Base-by-base conservation (phyloP, 75 land plant genomes). In the Pinus tabuliformis region DNA sequence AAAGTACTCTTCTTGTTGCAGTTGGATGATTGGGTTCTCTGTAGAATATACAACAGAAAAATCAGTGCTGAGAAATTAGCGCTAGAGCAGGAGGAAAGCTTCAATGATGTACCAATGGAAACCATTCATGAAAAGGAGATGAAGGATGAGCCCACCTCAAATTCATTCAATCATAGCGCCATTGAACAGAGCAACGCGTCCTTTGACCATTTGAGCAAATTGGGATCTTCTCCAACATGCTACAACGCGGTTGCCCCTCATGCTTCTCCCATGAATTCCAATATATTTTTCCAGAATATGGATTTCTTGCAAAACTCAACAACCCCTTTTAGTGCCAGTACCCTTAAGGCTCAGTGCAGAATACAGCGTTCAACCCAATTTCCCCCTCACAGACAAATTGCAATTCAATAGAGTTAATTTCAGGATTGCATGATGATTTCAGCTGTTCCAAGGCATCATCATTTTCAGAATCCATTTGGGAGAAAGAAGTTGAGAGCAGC, bases 1-100 rank as follows among this genome's bases (percentile, higher is more conserved):
- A 33, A 33, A 33, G 2, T 33, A 33, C 33, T 33, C 33, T 33
- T 33, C 33, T 33, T 33, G 33, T 33, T 33, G 33, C 33, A 33
- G 33, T 33, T 33, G 33, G 33, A 33, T 33, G 33, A 33, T 33
- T 33, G 33, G 33, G 33, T 33, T 33, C 33, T 33, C 33, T 33
- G 33, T 33, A 33, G 33, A 33, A 33, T 33, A 33, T 33, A 33
- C 33, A 33, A 33, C 33, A 33, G 33, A 33, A 33, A 33, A n/a
- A 42, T 39, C 72, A 70, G 72, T n/a, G 49, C 49, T 18, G 72
- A 70, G 72, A 70, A 70, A 33, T 8, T 45, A 16, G 72, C 72
- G 22, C 4, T 62, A 14, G 36, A 62, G 36, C 65, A 30, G 65
- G 28, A 33, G 33, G 33, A 33, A 33, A 33, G 33, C 33, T 33